Base-by-base conservation (phyloP, 1,284 basidiomycete species). In the Ustilago trichophora region DNA sequence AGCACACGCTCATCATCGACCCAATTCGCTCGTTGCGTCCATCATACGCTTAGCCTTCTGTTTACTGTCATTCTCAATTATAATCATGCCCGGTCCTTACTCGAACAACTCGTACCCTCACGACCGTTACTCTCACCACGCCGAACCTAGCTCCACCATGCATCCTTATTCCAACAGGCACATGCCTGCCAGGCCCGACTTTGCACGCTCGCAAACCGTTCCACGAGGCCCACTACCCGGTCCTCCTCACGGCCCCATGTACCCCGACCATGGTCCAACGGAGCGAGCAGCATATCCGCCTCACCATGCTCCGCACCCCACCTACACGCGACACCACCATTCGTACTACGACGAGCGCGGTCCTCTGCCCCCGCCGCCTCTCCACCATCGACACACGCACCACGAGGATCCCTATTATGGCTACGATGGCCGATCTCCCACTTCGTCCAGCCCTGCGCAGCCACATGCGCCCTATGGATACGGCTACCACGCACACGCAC, bases 311-410 rank as follows among this genome's bases (percentile, higher is more conserved):
- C 50, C 53, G 27, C 55, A 55, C 24, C 62, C 62, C 2, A 58
- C 58, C 34, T 63, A 50, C 42, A 48, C 51, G 1, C 51, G 66
- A 27, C 59, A 69, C 15, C 55, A 59, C n/a, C 66, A 64, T 35
- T 64, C 66, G 26, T 69, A 63, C 55, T 69, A 69, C 31, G 59
- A 64, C 35, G 66, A 69, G 51, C 59, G 59, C 22, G 66, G 52
- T 1, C 59, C 59, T 9, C 16, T 59, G 24, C 59, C 59, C 18
- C 66, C 56, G 1, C 66, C 66, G 43, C 59, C 66, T n/a, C 44
- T 69, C 9, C 66, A 69, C 40, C 48, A 59, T 22, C 51, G 59
- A 36, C 65, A 62, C 29, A 27, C 43, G 3, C 36, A 42, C 26
- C 47, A 38, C 25, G 46, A 68, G 5, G 66, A 69, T 13, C 9